phyloP scores from a whole-genome alignment of 2,329 filamentous ascomycete genomes.

The Alternaria viburni region DNA sequence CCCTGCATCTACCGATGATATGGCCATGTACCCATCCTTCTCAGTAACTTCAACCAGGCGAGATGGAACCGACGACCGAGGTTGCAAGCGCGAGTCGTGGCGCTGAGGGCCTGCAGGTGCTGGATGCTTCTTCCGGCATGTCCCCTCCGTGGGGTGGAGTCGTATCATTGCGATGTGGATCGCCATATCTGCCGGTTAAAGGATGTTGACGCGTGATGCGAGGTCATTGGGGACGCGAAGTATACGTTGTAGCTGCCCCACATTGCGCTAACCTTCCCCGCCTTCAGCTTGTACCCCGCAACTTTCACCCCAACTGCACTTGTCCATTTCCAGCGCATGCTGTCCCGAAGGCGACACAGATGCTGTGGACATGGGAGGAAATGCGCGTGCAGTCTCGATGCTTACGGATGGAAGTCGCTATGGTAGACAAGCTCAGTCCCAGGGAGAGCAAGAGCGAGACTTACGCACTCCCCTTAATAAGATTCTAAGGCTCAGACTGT shows the following conservation, averaged over 20 bases:
- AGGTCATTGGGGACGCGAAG: conserved; percentile 3
- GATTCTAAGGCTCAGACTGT: background rate
- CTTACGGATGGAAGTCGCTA: background rate
- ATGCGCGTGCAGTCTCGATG: background rate
- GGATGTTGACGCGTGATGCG: conserved; percentile 16
- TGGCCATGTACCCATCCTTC: background rate
- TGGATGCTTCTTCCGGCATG: conserved; percentile 6
- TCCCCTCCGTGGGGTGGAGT: conserved; percentile 1
- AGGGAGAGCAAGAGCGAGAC: background rate
- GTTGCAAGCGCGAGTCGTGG: background rate
- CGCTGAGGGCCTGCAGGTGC: conserved; percentile 2
- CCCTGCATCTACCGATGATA: conserved; percentile 9
- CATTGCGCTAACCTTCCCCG: conserved; percentile 25
- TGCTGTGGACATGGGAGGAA: background rate
- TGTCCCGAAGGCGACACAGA: background rate
- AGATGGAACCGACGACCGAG: conserved; percentile 12
- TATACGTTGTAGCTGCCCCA: conserved; percentile 23
- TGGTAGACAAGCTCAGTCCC: background rate
- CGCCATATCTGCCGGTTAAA: conserved; percentile 22
- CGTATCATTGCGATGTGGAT: conserved; percentile 6
- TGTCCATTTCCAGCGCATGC: conserved; percentile 1
- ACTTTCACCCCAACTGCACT: background rate
- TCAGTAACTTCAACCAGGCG: conserved; percentile 13
- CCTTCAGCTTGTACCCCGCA: conserved; percentile 28
- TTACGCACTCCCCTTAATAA: background rate